Evolutionary conservation across 2,329 filamentous ascomycete genomes (phyloP).

Genomic region (Chrysoporthe puriensis): DNA sequence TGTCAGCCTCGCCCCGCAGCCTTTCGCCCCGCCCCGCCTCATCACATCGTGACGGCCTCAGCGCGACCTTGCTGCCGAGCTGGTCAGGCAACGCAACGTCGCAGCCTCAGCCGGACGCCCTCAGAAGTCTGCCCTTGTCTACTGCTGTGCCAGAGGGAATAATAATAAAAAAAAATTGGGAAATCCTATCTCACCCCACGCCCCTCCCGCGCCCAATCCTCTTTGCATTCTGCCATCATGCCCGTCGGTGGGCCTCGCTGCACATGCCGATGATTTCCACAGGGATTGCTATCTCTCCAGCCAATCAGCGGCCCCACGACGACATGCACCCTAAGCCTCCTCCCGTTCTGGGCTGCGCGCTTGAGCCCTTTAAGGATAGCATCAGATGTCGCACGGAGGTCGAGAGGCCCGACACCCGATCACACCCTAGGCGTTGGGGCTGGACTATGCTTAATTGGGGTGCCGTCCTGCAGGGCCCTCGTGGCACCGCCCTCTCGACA

Average conservation of each 20-base stretch:
- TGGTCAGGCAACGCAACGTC: not conserved
- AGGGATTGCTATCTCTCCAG: not conserved
- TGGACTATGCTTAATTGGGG: not conserved
- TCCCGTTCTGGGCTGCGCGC: slow-evolving; percentile 5
- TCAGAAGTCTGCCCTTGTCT: not conserved
- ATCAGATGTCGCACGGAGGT: slow-evolving; percentile 13
- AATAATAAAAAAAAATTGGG: too few species aligned
- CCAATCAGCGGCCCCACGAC: slow-evolving; percentile 12
- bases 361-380: slow-evolving; percentile 2
- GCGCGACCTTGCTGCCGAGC: not conserved
- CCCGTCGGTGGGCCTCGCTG: slow-evolving; percentile 15
- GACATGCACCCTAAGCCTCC: not conserved
- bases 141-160: not conserved
- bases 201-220: not conserved
- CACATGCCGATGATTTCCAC: slow-evolving; percentile 7
- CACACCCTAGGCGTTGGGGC: not conserved
- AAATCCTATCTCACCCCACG: not conserved
- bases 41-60: not conserved
- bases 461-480: not conserved
- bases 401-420: slow-evolving; percentile 19
- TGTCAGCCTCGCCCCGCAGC: not conserved
- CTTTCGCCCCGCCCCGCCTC: not conserved
- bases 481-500: slow-evolving; percentile 13
- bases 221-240: slow-evolving; percentile 9
- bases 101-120: not conserved